phyloP scores from a whole-genome alignment of 2,329 filamentous ascomycete genomes.

The Graphiopsis chlorocephala region DNA sequence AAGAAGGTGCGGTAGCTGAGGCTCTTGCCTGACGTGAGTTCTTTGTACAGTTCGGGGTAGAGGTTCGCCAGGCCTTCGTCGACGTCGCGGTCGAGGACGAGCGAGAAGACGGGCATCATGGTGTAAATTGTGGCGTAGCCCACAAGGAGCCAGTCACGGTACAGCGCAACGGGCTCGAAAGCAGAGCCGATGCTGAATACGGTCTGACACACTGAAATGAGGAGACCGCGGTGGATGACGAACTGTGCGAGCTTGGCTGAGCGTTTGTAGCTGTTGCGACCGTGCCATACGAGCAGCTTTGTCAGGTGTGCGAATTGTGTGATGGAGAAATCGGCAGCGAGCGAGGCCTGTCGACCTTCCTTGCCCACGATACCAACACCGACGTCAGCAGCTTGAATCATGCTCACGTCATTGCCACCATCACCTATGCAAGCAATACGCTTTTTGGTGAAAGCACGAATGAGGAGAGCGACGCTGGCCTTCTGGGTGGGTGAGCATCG shows the following conservation, averaged over 20 bases:
- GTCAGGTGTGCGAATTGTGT: constrained; percentile 93
- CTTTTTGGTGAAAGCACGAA: constrained; percentile 88
- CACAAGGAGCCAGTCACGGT: constrained; percentile 94
- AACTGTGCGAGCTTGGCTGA: constrained; percentile 95
- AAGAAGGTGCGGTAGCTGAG: constrained; percentile 94
- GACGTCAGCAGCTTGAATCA: constrained; percentile 98
- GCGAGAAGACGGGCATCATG: constrained; percentile 84
- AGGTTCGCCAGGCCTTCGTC: constrained; percentile 90
- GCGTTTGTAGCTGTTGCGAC: constrained; percentile 94
- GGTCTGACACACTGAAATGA: constrained; percentile 93
- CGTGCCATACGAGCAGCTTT: constrained; percentile 98
- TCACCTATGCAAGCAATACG: constrained; percentile 97
- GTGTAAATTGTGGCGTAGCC: constrained; percentile 97
- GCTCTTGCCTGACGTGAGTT: constrained; percentile 83
- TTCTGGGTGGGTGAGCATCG: constrained; percentile 97
- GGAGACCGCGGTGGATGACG: constrained; percentile 93
- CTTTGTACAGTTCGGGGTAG: constrained; percentile 96
- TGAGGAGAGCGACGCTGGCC: constrained; percentile 86
- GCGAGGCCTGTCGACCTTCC: constrained; percentile 88
- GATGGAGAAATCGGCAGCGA: constrained; percentile 95
- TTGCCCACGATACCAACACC: constrained; percentile 98
- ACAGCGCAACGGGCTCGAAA: constrained; percentile 91
- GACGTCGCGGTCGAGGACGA: constrained; percentile 92
- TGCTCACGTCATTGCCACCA: constrained; percentile 95
- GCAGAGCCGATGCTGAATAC: constrained; percentile 92